A percentile compares a stretch with the other conserved stretches of the same genome.
phyloP scores from a whole-genome alignment of 805 yeast genomes.

The Lachancea kluyveri region DNA sequence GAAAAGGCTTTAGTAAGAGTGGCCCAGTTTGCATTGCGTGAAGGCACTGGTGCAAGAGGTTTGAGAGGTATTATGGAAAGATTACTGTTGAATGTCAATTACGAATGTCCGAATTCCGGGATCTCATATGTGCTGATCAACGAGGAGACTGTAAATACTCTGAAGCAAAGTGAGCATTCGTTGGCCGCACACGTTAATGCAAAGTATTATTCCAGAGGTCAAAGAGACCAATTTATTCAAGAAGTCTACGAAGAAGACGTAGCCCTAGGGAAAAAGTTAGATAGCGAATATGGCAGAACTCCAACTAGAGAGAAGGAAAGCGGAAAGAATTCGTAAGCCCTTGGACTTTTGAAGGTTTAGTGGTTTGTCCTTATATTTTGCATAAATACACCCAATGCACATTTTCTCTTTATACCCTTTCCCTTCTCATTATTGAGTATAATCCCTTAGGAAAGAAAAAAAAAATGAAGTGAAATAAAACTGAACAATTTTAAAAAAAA shows the following conservation, averaged over 20 bases:
- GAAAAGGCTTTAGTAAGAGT: slow-evolving; percentile 41
- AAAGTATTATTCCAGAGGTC: slow-evolving; percentile 41
- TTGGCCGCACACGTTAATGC: slow-evolving; percentile 31
- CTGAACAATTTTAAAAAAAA: too few relatives aligned
- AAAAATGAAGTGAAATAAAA: too few relatives aligned
- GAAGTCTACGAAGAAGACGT: slow-evolving; percentile 39
- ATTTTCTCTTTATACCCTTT: too few relatives aligned
- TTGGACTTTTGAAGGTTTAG: too few relatives aligned
- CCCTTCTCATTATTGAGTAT: too few relatives aligned
- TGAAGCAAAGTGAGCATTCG: slow-evolving; percentile 30
- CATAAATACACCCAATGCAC: too few relatives aligned
- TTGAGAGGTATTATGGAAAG: slow-evolving; percentile 50
- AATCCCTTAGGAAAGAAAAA: too few relatives aligned
- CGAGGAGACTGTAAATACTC: slow-evolving; percentile 36
- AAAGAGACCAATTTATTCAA: slow-evolving; percentile 35
- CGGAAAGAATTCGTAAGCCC: slow-evolving; percentile 2
- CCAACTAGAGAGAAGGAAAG: slow-evolving; percentile 17
- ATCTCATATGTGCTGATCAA: slow-evolving; percentile 44
- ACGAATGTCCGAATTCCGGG: slow-evolving; percentile 55
- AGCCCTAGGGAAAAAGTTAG: slow-evolving; percentile 31
- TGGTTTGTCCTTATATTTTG: too few relatives aligned
- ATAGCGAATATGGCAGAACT: slow-evolving; percentile 26
- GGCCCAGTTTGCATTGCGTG: slow-evolving; percentile 42
- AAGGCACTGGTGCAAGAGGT: slow-evolving; percentile 60
- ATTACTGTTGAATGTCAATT: slow-evolving; percentile 44